These are phyloP conservation scores for Hanseniaspora guilliermondii DNA, from an alignment of 805 yeast genomes.

Conservation along the genomic window DNA sequence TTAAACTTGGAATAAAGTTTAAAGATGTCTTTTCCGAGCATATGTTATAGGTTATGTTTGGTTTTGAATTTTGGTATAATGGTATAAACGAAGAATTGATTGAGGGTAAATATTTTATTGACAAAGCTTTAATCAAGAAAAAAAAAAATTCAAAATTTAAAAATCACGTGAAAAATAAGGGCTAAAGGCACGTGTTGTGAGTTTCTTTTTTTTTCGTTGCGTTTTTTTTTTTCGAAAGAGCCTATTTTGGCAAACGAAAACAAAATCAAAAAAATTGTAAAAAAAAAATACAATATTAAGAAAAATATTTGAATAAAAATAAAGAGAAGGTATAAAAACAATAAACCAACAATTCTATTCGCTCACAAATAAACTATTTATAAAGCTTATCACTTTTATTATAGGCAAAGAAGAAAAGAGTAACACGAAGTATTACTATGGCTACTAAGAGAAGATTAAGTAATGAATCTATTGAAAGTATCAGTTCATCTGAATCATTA, in stretches of 20 bases:
- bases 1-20: conserved; percentile 1
- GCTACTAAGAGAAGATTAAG: conserved; percentile 26
- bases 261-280: background rate
- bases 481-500: conserved; percentile 56
- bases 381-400: too few species aligned
- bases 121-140: background rate
- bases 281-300: background rate
- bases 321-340: background rate
- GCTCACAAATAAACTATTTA: too few species aligned
- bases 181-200: background rate
- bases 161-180: background rate
- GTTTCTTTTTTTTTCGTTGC: background rate
- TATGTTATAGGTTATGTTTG: background rate
- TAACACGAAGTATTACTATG: conserved; percentile 17
- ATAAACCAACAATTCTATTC: too few species aligned
- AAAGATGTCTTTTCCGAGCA: conserved; percentile 3
- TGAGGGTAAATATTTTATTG: too few species aligned
- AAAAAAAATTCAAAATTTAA: background rate
- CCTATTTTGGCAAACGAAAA: background rate
- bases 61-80: too few species aligned
- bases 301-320: background rate
- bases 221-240: background rate
- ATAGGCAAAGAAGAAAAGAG: background rate
- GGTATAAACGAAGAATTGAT: too few species aligned
- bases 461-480: conserved; percentile 24